Evolutionary conservation across 192 early-diverging fungal species (phyloP).

Genomic region (Linnemannia hyalina): DNA sequence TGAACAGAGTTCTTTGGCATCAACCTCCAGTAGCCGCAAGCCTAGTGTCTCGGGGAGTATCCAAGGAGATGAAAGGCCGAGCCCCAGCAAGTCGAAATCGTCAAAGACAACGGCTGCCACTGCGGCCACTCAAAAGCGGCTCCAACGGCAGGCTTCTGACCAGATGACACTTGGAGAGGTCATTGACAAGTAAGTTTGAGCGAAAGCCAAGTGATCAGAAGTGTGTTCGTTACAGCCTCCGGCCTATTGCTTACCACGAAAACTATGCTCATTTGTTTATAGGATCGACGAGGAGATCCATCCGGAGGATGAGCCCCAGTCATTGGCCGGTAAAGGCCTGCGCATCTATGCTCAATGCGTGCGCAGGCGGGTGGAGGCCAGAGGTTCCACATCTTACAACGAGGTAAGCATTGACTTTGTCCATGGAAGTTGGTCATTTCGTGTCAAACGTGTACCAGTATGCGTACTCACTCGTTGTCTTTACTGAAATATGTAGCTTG

Average conservation of each 20-base stretch:
- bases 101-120: background rate
- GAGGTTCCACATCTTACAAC: conserved; percentile 72
- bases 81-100: background rate
- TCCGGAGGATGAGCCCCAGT: background rate
- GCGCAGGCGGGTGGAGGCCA: conserved; percentile 69
- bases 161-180: conserved; percentile 8
- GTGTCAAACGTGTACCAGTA: background rate
- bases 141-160: background rate
- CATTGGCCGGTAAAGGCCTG: conserved; percentile 58
- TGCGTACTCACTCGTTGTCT: background rate
- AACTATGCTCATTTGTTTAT: background rate
- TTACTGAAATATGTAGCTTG: conserved; percentile 23
- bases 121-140: conserved; percentile 9
- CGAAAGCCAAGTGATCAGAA: background rate
- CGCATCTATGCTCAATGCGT: conserved; percentile 73
- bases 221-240: background rate
- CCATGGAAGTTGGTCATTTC: background rate
- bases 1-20: conserved; percentile 8
- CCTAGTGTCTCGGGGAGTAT: conserved; percentile 13
- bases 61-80: conserved; percentile 8
- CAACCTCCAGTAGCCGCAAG: conserved; percentile 28
- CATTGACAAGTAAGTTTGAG: conserved; percentile 18
- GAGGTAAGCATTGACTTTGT: conserved; percentile 52
- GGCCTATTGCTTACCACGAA: background rate
- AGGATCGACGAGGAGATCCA: conserved; percentile 31